Evolutionary conservation across 441 rosid species (phyloP).

Genomic region (Metrosideros polymorpha): DNA sequence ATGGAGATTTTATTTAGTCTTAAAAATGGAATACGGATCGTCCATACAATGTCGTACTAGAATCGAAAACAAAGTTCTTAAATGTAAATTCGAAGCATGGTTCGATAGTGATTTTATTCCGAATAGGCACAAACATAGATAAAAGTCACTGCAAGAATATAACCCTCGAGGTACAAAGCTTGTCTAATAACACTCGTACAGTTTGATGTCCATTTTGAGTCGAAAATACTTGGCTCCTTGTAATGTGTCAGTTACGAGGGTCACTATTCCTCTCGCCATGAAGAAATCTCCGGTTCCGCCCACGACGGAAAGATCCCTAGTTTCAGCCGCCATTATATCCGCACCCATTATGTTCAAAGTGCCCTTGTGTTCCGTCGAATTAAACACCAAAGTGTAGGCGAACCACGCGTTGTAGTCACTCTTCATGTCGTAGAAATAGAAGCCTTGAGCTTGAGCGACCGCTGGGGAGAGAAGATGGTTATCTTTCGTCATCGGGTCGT

Average conservation of each 20-base stretch:
- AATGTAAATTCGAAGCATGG: not conserved
- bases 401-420: not conserved
- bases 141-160: not conserved
- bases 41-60: not conserved
- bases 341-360: slow-evolving; percentile 3
- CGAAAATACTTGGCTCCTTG: not conserved
- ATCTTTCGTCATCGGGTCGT: not conserved
- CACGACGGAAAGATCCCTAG: slow-evolving; percentile 1
- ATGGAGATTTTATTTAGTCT: not conserved
- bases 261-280: slow-evolving; percentile 3
- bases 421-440: not conserved
- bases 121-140: not conserved
- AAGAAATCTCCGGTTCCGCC: slow-evolving; percentile 12
- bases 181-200: not conserved
- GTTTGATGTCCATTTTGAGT: not conserved
- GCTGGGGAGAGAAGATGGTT: not conserved
- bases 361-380: not conserved
- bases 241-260: not conserved
- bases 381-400: not conserved
- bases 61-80: too few species aligned
- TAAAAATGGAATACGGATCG: not conserved
- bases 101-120: not conserved
- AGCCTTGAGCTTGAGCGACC: not conserved
- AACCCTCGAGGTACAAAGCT: not conserved
- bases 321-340: not conserved